Evolutionary conservation across 345 rosid genomes (phyloP).

Genomic region (Durio zibethinus): DNA sequence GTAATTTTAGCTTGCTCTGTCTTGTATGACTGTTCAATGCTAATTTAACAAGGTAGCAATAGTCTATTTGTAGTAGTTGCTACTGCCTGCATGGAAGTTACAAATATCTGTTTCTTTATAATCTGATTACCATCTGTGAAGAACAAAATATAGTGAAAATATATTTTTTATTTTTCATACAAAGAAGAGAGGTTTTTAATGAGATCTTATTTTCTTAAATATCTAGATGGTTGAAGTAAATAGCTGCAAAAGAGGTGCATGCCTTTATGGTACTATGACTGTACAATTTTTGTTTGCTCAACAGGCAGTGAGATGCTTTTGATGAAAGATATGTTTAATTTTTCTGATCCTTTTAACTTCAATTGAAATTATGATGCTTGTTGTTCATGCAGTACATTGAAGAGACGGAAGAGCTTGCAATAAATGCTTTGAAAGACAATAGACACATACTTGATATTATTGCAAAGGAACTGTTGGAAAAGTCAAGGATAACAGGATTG

Average conservation of each 20-base stretch:
- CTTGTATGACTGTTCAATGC: background rate
- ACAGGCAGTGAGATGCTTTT: background rate
- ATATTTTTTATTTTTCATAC: background rate
- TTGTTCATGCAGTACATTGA: conserved; percentile 72
- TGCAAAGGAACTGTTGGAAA: conserved; percentile 61
- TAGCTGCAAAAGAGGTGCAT: background rate
- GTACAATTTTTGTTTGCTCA: background rate
- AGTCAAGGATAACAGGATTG: conserved; percentile 92
- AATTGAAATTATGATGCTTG: conserved; percentile 2
- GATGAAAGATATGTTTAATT: background rate
- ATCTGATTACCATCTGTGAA: background rate
- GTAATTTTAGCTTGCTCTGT: conserved; percentile 39
- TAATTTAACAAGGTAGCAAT: background rate
- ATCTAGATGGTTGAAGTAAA: background rate
- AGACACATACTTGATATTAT: conserved; percentile 69
- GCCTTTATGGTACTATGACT: background rate
- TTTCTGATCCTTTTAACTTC: background rate
- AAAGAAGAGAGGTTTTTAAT: background rate
- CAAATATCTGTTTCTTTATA: background rate
- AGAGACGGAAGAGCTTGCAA: conserved; percentile 92
- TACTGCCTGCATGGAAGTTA: background rate
- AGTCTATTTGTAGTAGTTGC: background rate
- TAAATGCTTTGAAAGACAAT: conserved; percentile 70
- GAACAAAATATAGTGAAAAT: background rate
- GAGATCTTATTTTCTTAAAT: background rate